These are phyloP conservation scores for Apiospora saccharicola DNA, from an alignment of 2,329 filamentous ascomycete species.

Conservation along the genomic window DNA sequence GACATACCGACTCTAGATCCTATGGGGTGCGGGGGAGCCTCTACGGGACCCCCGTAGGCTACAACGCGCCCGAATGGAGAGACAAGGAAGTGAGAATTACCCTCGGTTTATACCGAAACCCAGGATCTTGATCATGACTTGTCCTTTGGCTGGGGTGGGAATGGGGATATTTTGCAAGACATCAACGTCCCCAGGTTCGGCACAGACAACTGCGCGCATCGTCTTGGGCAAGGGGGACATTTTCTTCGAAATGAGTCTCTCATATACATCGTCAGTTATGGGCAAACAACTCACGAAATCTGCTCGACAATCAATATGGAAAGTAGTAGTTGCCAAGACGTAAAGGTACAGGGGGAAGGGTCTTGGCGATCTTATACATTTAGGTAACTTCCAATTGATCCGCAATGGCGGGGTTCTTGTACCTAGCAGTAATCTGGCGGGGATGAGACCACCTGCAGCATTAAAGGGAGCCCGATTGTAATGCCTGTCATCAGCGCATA, in stretches of 20 bases:
- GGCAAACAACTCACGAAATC: background rate
- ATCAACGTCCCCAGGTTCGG: constrained; percentile 46
- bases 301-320: background rate
- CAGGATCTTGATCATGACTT: constrained; percentile 51
- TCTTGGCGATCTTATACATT: constrained; percentile 3
- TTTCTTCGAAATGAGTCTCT: background rate
- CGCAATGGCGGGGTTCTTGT: constrained; percentile 12
- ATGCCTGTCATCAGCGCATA: background rate
- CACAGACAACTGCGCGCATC: constrained; percentile 54
- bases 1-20: constrained; percentile 30
- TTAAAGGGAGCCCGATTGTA: background rate
- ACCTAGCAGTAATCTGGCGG: background rate
- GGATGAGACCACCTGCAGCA: constrained; percentile 11
- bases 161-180: constrained; percentile 48
- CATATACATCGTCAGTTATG: background rate
- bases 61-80: constrained; percentile 44
- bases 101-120: constrained; percentile 55
- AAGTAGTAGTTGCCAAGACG: background rate
- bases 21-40: constrained; percentile 42
- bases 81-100: constrained; percentile 17
- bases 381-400: background rate
- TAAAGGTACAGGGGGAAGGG: background rate
- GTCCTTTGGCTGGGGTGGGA: constrained; percentile 45
- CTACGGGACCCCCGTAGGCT: constrained; percentile 40
- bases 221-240: constrained; percentile 34